These are phyloP conservation scores for Cyphellophora attinorum DNA, from an alignment of 2,329 filamentous ascomycete species.

Conservation along the genomic window DNA sequence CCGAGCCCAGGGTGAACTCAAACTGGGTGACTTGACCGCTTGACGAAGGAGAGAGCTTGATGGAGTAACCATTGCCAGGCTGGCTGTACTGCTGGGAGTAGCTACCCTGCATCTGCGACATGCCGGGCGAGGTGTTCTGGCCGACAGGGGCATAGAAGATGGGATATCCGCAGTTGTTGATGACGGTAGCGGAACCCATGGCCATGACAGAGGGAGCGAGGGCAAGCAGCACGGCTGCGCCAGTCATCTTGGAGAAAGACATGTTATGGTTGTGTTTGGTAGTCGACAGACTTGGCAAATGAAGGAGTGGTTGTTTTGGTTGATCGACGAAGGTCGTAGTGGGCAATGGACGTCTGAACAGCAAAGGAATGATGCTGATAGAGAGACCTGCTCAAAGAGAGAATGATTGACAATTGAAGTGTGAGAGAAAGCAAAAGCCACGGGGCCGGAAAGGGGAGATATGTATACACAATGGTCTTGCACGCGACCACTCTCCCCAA, in stretches of 20 bases:
- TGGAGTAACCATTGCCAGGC: conserved; percentile 27
- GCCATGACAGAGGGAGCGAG: conserved; percentile 24
- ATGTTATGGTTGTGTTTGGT: conserved; percentile 18
- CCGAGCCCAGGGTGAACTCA: conserved; percentile 29
- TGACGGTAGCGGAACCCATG: conserved; percentile 27
- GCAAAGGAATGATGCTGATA: conserved; percentile 21
- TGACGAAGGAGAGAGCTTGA: conserved; percentile 31
- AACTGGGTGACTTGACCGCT: conserved; percentile 29
- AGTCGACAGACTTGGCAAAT: conserved; percentile 3
- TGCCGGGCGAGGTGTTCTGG: conserved; percentile 21
- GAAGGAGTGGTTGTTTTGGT: conserved; percentile 9
- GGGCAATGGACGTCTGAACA: conserved; percentile 11
- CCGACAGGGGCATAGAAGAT: conserved; percentile 32
- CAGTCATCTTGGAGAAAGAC: conserved; percentile 23
- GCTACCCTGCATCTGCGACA: conserved; percentile 22
- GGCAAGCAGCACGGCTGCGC: conserved; percentile 22
- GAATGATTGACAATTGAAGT: conserved; percentile 1
- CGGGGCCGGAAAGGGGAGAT: no score
- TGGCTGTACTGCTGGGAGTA: conserved; percentile 28
- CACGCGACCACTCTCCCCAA: no score
- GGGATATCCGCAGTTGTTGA: conserved; percentile 27
- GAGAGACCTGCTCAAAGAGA: conserved; percentile 18
- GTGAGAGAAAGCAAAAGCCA: no score
- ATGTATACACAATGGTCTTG: no score
- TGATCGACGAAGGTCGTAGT: not conserved